Evolutionary conservation across 345 rosid species (phyloP), one percentile per base, ranked within the genome.

Genomic region (Rhizophora apiculata): DNA sequence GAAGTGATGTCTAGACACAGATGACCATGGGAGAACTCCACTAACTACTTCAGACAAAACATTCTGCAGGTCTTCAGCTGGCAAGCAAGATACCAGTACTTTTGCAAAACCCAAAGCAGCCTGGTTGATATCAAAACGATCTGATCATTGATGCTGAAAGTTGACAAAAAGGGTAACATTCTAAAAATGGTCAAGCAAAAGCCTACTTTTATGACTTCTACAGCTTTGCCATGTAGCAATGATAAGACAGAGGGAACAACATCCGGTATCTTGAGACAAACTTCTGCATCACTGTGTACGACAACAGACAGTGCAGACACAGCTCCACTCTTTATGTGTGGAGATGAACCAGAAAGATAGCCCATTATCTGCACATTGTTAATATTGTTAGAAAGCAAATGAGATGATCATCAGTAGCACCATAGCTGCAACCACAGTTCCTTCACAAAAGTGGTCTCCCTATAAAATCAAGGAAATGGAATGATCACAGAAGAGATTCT

Each of bases 261-360:
- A 55, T 86, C 91, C 6, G 96, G 86, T 69, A 85, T 79, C 0
- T 86, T 81, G 34, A 82, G 64, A 78, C 89, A 86, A 43, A 86
- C 77, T 58, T 85, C 86, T 34, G 89, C 78, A 77, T 87, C 93
- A 37, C 83, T 80, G 77, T 92, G 78, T 65, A 92, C 80, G 58
- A 92, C 87, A 55, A 85, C 83, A 48, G 99, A 95, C 75, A 95
- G 77, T 34, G 96, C 97, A 78, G 96, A 87, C 46, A 92, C 90
- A 46, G 99, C 97, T 81, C 92, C 99, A 80, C 99, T 92, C 70
- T 81, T 92, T 74, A 92, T 88, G 57, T 90, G 96, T 37, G 99
- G 93, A 24, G 96, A 95, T 49, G 97, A 77, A 67, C 97, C 96
- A 64, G 96, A 87, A 29, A 89, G 90, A 82, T 92, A 92, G 55